These are phyloP conservation scores for Eutypella sp. DNA, from an alignment of 2,329 filamentous ascomycete species.

Conservation along the genomic window DNA sequence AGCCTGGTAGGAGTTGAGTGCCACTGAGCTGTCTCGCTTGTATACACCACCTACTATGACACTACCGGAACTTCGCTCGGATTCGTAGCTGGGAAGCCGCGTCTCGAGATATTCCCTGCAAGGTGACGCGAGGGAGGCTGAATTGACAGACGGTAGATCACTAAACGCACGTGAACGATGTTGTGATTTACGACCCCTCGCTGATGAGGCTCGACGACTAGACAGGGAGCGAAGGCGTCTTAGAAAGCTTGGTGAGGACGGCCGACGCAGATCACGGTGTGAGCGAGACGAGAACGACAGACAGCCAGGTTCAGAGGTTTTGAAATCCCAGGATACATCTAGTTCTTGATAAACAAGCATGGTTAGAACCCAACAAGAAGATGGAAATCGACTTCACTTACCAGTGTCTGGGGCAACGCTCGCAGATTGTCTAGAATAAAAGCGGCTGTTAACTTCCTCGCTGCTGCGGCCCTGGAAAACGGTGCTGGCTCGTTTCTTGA, in stretches of 20 bases:
- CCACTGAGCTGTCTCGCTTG: slow-evolving; percentile 6
- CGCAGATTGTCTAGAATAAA: neutral
- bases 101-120: slow-evolving; percentile 3
- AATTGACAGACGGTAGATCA: slow-evolving; percentile 11
- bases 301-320: slow-evolving; percentile 9
- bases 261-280: slow-evolving; percentile 12
- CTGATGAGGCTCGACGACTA: slow-evolving; percentile 16
- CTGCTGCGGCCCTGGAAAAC: slow-evolving; percentile 2
- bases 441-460: neutral
- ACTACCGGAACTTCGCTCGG: slow-evolving; percentile 11
- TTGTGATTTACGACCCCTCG: slow-evolving; percentile 15
- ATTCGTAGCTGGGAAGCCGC: slow-evolving; percentile 3
- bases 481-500: slow-evolving; percentile 19
- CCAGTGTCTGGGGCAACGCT: neutral
- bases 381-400: neutral
- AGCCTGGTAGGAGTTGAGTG: slow-evolving; percentile 2
- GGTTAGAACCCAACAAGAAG: slow-evolving; percentile 2
- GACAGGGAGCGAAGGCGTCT: slow-evolving; percentile 20
- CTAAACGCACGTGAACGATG: slow-evolving; percentile 9
- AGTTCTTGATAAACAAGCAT: slow-evolving; percentile 2
- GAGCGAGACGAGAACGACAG: slow-evolving; percentile 8
- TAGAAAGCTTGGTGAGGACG: slow-evolving; percentile 14
- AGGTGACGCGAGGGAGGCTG: slow-evolving; percentile 8
- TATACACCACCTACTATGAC: slow-evolving; percentile 7
- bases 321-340: slow-evolving; percentile 2